phyloP scores from a whole-genome alignment of 305 asterid species.

The Fraxinus xanthoxyloides region DNA sequence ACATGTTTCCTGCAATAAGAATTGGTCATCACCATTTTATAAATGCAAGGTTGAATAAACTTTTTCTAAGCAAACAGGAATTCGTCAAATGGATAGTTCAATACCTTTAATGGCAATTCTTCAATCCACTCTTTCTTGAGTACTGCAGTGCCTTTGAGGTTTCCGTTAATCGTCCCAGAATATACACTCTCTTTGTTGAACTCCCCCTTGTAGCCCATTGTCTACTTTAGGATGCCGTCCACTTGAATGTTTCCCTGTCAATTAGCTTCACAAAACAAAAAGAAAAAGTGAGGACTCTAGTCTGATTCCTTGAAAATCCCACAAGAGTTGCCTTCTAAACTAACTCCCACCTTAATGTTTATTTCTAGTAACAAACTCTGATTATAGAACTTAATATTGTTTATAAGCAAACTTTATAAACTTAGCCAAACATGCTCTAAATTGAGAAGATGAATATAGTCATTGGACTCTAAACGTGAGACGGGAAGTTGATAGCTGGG shows the following conservation, averaged over 20 bases:
- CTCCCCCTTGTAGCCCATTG: constrained; percentile 35
- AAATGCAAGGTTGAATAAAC: neutral
- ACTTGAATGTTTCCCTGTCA: constrained; percentile 1
- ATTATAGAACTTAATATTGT: neutral
- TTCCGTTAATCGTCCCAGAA: constrained; percentile 17
- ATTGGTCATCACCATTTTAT: neutral
- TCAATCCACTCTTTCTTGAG: constrained; percentile 24
- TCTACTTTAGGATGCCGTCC: constrained; percentile 8
- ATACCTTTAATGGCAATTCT: constrained; percentile 29
- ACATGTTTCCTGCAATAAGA: constrained; percentile 40
- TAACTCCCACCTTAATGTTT: neutral
- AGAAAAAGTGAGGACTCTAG: neutral
- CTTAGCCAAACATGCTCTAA: neutral
- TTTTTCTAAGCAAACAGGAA: neutral
- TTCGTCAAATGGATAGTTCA: neutral
- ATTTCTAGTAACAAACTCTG: neutral
- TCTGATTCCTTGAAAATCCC: neutral
- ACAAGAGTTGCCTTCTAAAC: neutral
- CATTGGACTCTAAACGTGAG: neutral
- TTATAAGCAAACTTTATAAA: neutral
- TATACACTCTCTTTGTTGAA: constrained; percentile 23
- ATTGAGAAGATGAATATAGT: constrained; percentile 6
- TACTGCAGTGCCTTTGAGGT: constrained; percentile 13
- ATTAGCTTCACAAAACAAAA: neutral
- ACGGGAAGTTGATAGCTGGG: neutral